Conservation (phyloP, 345 rosid species). For the Reutealis trisperma region DNA sequence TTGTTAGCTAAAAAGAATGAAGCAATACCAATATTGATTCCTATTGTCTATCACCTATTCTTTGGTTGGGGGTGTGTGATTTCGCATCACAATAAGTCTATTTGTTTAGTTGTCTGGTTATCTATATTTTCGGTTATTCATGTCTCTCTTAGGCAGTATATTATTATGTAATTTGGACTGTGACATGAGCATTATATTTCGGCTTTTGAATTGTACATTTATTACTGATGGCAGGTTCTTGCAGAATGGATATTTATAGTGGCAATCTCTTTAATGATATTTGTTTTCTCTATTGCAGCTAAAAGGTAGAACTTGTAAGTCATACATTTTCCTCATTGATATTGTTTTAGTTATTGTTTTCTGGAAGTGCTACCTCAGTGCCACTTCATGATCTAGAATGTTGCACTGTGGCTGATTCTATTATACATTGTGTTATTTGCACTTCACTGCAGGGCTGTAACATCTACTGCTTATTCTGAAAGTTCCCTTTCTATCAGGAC, state of each 20-base stretch:
- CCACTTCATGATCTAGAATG: background rate
- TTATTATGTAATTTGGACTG: background rate
- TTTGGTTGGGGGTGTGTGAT: too few species aligned
- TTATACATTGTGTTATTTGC: background rate
- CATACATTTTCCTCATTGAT: slow-evolving; percentile 5
- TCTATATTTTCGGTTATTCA: background rate
- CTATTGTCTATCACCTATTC: too few species aligned
- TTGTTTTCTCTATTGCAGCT: slow-evolving; percentile 40
- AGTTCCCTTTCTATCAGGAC: slow-evolving; percentile 47
- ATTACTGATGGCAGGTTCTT: slow-evolving; percentile 53
- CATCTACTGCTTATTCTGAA: slow-evolving; percentile 36
- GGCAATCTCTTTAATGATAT: slow-evolving; percentile 36
- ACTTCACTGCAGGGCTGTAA: slow-evolving; percentile 36
- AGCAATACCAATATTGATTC: too few species aligned
- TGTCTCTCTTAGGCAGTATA: background rate
- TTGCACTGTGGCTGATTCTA: background rate
- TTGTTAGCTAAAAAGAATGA: too few species aligned
- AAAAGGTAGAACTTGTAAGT: slow-evolving; percentile 77
- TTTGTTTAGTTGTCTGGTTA: background rate
- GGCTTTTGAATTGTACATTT: background rate
- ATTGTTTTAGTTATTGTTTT: background rate
- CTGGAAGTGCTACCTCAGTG: background rate
- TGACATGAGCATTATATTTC: background rate
- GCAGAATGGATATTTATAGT: slow-evolving; percentile 64
- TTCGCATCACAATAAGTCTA: background rate